Percentiles rank a stretch among this genome's conserved stretches.
Evolutionary conservation across 768 basidiomycete genomes (phyloP).

Genomic region (Ramaria rubella): DNA sequence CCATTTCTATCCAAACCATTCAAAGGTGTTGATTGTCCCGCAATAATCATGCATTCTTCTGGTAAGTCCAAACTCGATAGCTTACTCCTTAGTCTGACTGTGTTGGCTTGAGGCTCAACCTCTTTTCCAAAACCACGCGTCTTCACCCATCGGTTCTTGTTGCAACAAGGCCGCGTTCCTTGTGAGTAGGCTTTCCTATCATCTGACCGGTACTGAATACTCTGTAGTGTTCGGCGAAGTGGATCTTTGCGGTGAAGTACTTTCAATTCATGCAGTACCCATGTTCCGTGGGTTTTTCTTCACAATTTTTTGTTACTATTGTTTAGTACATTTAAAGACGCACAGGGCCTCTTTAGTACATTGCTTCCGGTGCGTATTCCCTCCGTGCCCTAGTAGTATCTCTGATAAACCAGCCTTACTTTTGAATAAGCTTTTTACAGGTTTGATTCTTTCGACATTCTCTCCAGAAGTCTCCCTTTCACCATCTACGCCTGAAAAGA

Average conservation of each 20-base stretch:
- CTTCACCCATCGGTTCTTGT: conserved; percentile 15
- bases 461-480: conserved; percentile 23
- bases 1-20: no score
- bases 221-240: conserved; percentile 16
- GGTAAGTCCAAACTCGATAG: no score
- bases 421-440: conserved; percentile 23
- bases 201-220: neutral
- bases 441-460: conserved; percentile 24
- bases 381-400: no score
- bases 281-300: conserved; percentile 23
- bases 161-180: neutral
- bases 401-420: no score
- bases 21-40: no score
- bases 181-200: neutral
- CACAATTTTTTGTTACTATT: neutral
- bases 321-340: neutral
- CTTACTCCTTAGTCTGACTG: no score
- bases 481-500: conserved; percentile 25
- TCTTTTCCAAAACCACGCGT: conserved; percentile 24
- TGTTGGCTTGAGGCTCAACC: conserved; percentile 21
- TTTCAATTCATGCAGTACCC: conserved; percentile 26
- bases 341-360: no score
- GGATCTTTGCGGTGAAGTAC: conserved; percentile 20
- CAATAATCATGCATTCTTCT: no score
- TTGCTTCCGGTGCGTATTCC: no score